Conservation (phyloP, 2,329 filamentous ascomycete species). For the Trichophyton simii region DNA sequence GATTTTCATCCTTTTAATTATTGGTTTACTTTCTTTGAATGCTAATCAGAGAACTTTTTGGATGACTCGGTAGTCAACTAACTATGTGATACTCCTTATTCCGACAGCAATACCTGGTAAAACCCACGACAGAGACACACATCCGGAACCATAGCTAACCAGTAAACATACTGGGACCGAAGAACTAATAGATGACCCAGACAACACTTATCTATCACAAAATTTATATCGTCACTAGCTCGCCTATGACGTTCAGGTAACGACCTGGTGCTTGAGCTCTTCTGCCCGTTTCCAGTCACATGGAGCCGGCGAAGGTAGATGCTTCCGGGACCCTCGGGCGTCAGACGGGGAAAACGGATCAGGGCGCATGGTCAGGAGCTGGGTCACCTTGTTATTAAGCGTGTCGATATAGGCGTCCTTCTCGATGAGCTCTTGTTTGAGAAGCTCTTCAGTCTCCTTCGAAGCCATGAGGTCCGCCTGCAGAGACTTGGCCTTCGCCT, state of each 20-base stretch:
- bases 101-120: background rate
- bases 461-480: slow-evolving; percentile 39
- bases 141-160: background rate
- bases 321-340: slow-evolving; percentile 6
- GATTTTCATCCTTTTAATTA: background rate
- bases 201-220: background rate
- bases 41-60: background rate
- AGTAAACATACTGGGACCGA: background rate
- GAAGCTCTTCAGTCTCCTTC: slow-evolving; percentile 26
- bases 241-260: background rate
- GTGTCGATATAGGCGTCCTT: slow-evolving; percentile 20
- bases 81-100: background rate
- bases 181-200: background rate
- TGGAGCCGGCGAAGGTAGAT: slow-evolving; percentile 10
- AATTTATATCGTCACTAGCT: background rate
- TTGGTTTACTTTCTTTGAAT: background rate
- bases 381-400: slow-evolving; percentile 17
- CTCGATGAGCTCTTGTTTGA: slow-evolving; percentile 15
- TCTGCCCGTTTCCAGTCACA: slow-evolving; percentile 2
- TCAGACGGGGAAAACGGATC: slow-evolving; percentile 1
- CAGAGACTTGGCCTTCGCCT: slow-evolving; percentile 38
- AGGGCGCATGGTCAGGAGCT: slow-evolving; percentile 15
- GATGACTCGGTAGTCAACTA: background rate
- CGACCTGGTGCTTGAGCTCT: background rate
- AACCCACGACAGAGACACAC: no score